Percentiles rank a stretch among this genome's conserved stretches.
Evolutionary conservation across 805 yeast species (phyloP).

Genomic region (Spathaspora hagerdaliae): DNA sequence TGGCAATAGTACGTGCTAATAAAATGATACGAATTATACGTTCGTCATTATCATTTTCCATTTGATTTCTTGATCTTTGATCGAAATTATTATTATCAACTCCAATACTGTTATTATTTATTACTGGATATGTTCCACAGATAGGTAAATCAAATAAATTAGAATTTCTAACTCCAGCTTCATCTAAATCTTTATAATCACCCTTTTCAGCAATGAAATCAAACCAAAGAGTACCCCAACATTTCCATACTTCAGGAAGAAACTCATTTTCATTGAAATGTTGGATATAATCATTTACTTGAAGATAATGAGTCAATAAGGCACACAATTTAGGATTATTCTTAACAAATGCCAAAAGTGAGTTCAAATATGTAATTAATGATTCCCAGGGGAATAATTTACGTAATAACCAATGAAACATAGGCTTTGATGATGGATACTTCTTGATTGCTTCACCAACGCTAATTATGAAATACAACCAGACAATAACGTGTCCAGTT

Average conservation of each 20-base stretch:
- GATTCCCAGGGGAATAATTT: slow-evolving; percentile 68
- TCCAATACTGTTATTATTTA: slow-evolving; percentile 11
- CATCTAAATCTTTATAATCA: slow-evolving; percentile 45
- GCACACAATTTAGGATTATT: slow-evolving; percentile 21
- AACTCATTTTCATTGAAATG: slow-evolving; percentile 57
- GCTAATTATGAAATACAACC: slow-evolving; percentile 70
- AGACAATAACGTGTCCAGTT: slow-evolving; percentile 69
- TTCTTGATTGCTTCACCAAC: slow-evolving; percentile 52
- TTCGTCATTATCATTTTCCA: slow-evolving; percentile 44
- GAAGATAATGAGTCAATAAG: slow-evolving; percentile 16
- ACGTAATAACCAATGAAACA: slow-evolving; percentile 49
- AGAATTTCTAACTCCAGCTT: slow-evolving; percentile 52
- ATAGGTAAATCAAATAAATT: slow-evolving; percentile 62
- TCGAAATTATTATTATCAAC: slow-evolving; percentile 4
- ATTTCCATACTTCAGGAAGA: slow-evolving; percentile 75
- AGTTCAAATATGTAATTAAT: slow-evolving; percentile 59
- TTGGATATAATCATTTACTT: slow-evolving; percentile 39
- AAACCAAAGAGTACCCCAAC: slow-evolving; percentile 84
- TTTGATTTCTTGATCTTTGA: slow-evolving; percentile 17
- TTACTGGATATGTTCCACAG: slow-evolving; percentile 47
- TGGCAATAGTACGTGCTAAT: slow-evolving; percentile 49
- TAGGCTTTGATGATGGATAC: slow-evolving; percentile 41
- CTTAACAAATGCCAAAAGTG: slow-evolving; percentile 38
- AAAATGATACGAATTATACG: slow-evolving; percentile 50
- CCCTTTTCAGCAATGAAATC: slow-evolving; percentile 53